Base-by-base conservation (phyloP, 2,329 filamentous ascomycete species). In the Emmonsiellopsis sp. region DNA sequence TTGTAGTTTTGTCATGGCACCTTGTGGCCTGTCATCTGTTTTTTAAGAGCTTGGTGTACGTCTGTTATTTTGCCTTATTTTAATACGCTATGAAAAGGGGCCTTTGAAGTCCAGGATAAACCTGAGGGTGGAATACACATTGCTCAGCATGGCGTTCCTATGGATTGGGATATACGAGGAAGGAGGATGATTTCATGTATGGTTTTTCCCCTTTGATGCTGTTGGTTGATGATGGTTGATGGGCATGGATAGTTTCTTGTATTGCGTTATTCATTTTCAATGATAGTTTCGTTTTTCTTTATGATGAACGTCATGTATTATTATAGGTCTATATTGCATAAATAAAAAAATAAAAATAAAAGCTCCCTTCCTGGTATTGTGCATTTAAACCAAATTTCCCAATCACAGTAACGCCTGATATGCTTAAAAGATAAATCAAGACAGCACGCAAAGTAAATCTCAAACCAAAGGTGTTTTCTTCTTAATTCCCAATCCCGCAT, bases 401-500 rank as follows among this genome's bases (percentile, higher is more conserved):
- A 49, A 31, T 20, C 34, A 7, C 35, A 49, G 13, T 26, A 47
- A 38, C 34, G 16, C 47, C 35, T 13, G 35, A 40, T 41, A 49
- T 49, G 47, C 47, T 26, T 5, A 20, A 26, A 38, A 35, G 13
- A 9, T 47, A 16, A 15, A 53, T 37, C n/a, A 50, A 42, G 6
- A 45, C 20, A 20, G n/a, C 30, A 37, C 34, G n/a, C n/a, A n/a
- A n/a, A n/a, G n/a, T 13, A 9, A 50, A 32, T 16, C n/a, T 55
- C 38, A 84, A 4, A 82, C 77, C 15, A 84, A 63, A 0, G 79
- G 75, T 13, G 79, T 74, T 71, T 90, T 92, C 77, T 89, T 93
- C 76, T 95, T 96, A 63, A 96, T 91, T 1, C 91, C 90, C 48
- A 95, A 70, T 20, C 84, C 74, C 11, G 85, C 83, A 0, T 83